Conservation (phyloP, 345 rosid species). For the Mangifera indica region DNA sequence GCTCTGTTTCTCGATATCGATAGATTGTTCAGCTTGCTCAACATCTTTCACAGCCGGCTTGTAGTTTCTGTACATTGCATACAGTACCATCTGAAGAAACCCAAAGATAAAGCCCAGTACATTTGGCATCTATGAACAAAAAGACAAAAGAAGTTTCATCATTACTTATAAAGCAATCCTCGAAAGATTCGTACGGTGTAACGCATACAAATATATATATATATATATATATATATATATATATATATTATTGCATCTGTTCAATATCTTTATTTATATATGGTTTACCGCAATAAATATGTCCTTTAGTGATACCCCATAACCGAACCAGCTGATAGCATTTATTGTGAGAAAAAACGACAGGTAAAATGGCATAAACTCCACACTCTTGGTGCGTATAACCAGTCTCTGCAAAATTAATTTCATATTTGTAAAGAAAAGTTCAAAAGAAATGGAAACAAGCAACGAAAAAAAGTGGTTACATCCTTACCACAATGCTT, state of each 20-base stretch:
- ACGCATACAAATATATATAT: no score
- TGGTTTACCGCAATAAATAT: conserved; percentile 34
- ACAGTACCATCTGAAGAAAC: conserved; percentile 28
- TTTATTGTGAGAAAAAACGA: conserved; percentile 34
- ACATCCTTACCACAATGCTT: conserved; percentile 29
- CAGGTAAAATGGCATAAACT: conserved; percentile 43
- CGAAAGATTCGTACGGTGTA: not conserved
- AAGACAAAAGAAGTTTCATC: not conserved
- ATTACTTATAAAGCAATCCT: not conserved
- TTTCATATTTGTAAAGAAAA: not conserved
- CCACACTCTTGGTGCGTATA: conserved; percentile 39
- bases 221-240: no score
- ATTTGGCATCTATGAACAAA: conserved; percentile 27
- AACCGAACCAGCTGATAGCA: conserved; percentile 35
- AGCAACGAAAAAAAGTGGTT: not conserved
- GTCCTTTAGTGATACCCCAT: conserved; percentile 36
- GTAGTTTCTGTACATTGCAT: conserved; percentile 17
- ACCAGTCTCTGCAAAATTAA: conserved; percentile 31
- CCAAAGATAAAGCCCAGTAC: conserved; percentile 33
- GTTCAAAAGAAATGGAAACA: not conserved
- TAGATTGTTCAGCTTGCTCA: not conserved
- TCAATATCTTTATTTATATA: no score
- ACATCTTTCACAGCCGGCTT: not conserved
- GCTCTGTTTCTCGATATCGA: conserved; percentile 9
- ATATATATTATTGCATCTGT: no score